Conservation (phyloP, 2,329 filamentous ascomycete genomes). For the Botrytis fragariae region DNA sequence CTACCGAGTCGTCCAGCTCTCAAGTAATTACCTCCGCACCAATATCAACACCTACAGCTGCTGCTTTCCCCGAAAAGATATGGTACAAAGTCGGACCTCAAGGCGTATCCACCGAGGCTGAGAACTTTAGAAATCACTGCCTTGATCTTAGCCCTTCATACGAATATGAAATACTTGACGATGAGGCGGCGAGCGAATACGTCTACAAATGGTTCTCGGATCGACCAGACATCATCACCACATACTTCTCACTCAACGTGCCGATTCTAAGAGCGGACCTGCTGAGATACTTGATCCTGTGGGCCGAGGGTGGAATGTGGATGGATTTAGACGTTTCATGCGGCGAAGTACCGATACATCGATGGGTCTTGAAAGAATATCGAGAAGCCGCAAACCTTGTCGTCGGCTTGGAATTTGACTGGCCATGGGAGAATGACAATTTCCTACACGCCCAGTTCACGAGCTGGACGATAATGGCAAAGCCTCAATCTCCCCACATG, state of each 20-base stretch:
- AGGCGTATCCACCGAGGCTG: background rate
- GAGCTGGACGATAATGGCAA: constrained; percentile 37
- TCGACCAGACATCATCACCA: background rate
- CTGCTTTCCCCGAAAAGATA: background rate
- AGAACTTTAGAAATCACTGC: background rate
- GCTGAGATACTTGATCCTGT: constrained; percentile 1
- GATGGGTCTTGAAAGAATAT: constrained; percentile 40
- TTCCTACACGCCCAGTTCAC: constrained; percentile 29
- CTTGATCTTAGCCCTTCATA: background rate
- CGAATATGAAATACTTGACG: background rate
- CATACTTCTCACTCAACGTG: background rate
- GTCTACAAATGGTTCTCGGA: background rate
- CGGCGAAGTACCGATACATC: background rate
- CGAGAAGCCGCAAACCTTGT: constrained; percentile 37
- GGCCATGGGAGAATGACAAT: constrained; percentile 19
- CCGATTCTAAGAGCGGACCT: background rate
- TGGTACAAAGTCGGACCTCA: background rate
- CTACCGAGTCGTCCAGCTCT: background rate
- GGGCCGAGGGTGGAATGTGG: background rate
- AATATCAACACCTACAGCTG: background rate
- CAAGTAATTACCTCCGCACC: background rate
- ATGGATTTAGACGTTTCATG: background rate
- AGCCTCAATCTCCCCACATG: constrained; percentile 29
- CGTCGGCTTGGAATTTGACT: constrained; percentile 42
- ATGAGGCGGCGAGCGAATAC: background rate